Evolutionary conservation across 805 yeast species (phyloP), one percentile per base, ranked within the genome.

Genomic region (Lipomyces yamadae): DNA sequence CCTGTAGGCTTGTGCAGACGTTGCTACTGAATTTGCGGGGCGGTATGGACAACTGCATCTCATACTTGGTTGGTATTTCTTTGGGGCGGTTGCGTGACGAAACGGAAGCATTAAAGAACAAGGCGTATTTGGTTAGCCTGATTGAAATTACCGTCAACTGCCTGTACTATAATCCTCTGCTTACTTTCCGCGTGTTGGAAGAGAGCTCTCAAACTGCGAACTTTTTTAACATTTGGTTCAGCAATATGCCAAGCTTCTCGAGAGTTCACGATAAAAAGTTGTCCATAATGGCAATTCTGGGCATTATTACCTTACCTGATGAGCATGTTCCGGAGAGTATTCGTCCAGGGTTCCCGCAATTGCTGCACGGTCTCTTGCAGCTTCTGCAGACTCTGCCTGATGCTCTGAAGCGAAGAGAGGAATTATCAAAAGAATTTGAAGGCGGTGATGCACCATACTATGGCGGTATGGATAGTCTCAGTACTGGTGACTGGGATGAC

Each of bases 201-300:
- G 80, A 82, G 59, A 74, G 76, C 15, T 78, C 81, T 18, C 80
- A 81, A 58, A 75, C 86, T 4, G 81, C 82, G 45, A 72, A 78
- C 13, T 85, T 91, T 72, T 85, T 93, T 73, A 81, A 81, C 33
- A 76, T 81, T 62, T 92, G 97, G 97, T 85, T 89, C 73, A 80
- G 82, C 29, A 72, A 82, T 8, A 78, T 86, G 52, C 84, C 87
- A 3, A 78, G 80, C 34, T 82, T 89, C 72, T 82, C 83, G 30
- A 81, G 96, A 67, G 96, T 91, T 1, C 90, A 84, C 73, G 98
- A 94, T 77, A 81, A 91, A 76, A 93, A 92, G 77, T 78, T 94
- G 55, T 86, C 91, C 0, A 80, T 86, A 2, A 77, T 94, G 70
- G 96, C 95, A 0, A 75, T 89, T 30, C 77, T 93, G 65, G 81